Base-by-base conservation (phyloP, 2,329 filamentous ascomycete genomes). In the Pseudogymnoascus destructans region DNA sequence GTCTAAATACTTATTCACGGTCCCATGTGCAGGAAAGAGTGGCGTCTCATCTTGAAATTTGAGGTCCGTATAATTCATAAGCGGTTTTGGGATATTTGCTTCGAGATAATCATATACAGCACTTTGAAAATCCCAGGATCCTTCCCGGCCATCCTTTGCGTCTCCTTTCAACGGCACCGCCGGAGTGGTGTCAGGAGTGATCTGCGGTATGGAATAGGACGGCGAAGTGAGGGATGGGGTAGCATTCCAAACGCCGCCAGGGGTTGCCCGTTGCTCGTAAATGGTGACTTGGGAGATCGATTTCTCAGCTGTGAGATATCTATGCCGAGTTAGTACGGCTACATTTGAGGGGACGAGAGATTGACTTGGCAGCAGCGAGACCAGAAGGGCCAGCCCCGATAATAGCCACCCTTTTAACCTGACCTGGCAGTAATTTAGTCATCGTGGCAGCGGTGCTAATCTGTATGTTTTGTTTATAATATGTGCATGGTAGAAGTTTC, bases 171-270 rank as follows among this genome's bases (percentile, higher is more conserved):
- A 70, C 4, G 87, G 86, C 59, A 78, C 75, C 62, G 91, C 86
- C 0, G 79, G 75, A 21, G 80, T 77, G 46, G 77, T 77, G 65
- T 79, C 79, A 23, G 82, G 79, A 65, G 80, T 78, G n/a, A 81
- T 81, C 67, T 90, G 86, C 9, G 54, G 54, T 23, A 35, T n/a
- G 17, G 54, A 35, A 36, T 56, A 56, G 6, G 77, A 60, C 67
- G 73, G 63, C 64, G 78, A 61, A 68, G 75, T 66, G 46, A 72
- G 58, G 70, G 77, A 60, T 70, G 71, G 25, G 75, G 73, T 62
- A 78, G 95, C 90, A 66, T 89, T 86, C 92, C 92, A 97, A 8
- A 93, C 81, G 1, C 93, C 92, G 59, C 90, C 92, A 5, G 86
- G 79, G 54, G 81, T 77, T 46, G 77, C 74, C 63, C 89, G 84